Conservation (phyloP, 1,139 yeast genomes). For the Pichia sp. region DNA sequence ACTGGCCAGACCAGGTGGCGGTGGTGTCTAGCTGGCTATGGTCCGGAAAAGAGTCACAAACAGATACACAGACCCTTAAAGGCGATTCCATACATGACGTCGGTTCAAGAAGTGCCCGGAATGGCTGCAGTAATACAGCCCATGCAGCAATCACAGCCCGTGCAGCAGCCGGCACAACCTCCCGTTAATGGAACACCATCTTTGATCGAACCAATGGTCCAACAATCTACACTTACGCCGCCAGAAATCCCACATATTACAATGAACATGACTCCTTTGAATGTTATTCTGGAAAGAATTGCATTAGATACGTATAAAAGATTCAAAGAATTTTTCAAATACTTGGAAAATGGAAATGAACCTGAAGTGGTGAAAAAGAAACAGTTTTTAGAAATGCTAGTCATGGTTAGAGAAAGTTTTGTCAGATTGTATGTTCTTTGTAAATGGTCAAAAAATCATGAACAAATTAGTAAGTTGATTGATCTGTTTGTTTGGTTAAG, state of each 20-base stretch:
- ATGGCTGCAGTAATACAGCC: no score
- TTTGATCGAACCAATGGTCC: no score
- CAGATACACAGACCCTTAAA: no score
- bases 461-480: constrained; percentile 66
- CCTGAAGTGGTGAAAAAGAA: constrained; percentile 61
- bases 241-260: constrained; percentile 71
- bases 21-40: no score
- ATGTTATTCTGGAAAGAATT: constrained; percentile 52
- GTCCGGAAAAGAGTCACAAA: no score
- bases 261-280: constrained; percentile 61
- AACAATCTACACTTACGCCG: no score
- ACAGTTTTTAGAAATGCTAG: constrained; percentile 59
- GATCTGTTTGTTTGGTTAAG: constrained; percentile 85
- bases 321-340: constrained; percentile 55
- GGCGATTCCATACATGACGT: no score
- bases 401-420: constrained; percentile 71
- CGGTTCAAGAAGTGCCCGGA: no score
- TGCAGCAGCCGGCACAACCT: no score
- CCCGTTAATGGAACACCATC: no score
- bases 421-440: constrained; percentile 76
- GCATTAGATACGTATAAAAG: constrained; percentile 62
- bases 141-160: no score
- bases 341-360: constrained; percentile 44
- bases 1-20: no score
- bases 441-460: constrained; percentile 77